A percentile compares a stretch with the other conserved stretches of the same genome.
These are phyloP conservation scores for Zasmidium angulare DNA, from an alignment of 2,329 filamentous ascomycete species.

Conservation along the genomic window DNA sequence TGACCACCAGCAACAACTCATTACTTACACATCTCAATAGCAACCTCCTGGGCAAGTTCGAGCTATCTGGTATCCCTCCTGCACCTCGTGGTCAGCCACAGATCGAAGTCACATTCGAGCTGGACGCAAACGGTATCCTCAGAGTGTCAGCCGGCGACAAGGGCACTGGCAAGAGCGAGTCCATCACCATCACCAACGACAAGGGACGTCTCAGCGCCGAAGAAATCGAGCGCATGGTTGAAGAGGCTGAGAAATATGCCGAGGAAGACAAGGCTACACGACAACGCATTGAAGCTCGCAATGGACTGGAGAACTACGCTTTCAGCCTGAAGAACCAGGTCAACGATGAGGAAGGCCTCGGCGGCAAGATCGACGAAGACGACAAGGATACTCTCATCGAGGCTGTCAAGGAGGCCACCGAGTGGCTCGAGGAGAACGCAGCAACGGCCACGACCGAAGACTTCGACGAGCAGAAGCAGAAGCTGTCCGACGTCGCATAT, in stretches of 20 bases:
- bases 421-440: constrained; percentile 96
- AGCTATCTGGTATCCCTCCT: constrained; percentile 92
- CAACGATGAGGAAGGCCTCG: constrained; percentile 93
- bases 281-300: constrained; percentile 94
- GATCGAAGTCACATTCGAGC: constrained; percentile 96
- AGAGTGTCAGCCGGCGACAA: constrained; percentile 96
- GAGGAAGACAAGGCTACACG: constrained; percentile 99
- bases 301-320: constrained; percentile 97
- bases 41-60: constrained; percentile 98
- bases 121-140: constrained; percentile 97
- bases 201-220: constrained; percentile 96
- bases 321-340: constrained; percentile 99
- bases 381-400: constrained; percentile 97
- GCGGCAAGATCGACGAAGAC: constrained; percentile 96
- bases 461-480: constrained; percentile 99
- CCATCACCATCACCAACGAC: constrained; percentile 99
- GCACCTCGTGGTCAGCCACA: constrained; percentile 95
- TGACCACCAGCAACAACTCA: too few relatives aligned
- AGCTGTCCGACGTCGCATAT: constrained; percentile 93
- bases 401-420: constrained; percentile 92
- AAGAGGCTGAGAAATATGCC: constrained; percentile 96
- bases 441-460: constrained; percentile 83
- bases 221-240: constrained; percentile 99
- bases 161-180: constrained; percentile 95
- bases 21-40: too few relatives aligned